Base-by-base conservation (phyloP, 2,329 filamentous ascomycete genomes). In the Exophiala sp. region DNA sequence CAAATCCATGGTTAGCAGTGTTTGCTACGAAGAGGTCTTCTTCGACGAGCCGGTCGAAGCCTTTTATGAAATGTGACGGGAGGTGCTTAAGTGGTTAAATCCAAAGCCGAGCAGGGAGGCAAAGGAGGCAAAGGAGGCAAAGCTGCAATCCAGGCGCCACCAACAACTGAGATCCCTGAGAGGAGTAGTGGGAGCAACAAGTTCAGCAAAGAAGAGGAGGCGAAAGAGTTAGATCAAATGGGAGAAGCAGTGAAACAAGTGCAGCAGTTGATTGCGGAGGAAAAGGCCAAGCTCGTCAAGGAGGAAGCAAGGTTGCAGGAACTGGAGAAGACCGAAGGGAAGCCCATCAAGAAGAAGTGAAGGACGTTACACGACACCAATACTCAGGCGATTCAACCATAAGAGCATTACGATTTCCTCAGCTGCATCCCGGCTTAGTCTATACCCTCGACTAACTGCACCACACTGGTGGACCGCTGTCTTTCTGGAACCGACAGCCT, bases 21-120 rank as follows among this genome's bases (percentile, higher is more conserved):
- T 94, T 80, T 86, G 84, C 55, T 90, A 96, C 68, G 94, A 99
- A 71, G 91, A 96, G 67, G 87, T 97, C 61, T 82, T 97, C 46
- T 99, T 99, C 79, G 97, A 96, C 74, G 94, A 99, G 72, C 94
- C 94, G 0, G 94, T 91, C 64, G 89, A 96, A 71, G 83, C 88
- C 43, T 64, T 99, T 67, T 96, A 89, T 73, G 89, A 95, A 59
- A 89, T 24, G 78, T 99, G 57, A 97, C 91, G 2, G 79, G 81
- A 5, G 89, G 89, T 57, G 83, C 85, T 24, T 75, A 78, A 59
- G 70, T 75, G 3, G 72, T 67, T 65, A 67, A 47, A 55, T 61
- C 65, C n/a, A 79, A 79, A 50, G 81, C 81, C 40, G 57, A 70
- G 63, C 70, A 77, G 75, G 76, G 59, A 65, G 65, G 66, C 61